Percentiles rank a stretch among this genome's conserved stretches.
phyloP scores from a whole-genome alignment of 495 filamentous ascomycete species.

The Gamarada debralockiae region DNA sequence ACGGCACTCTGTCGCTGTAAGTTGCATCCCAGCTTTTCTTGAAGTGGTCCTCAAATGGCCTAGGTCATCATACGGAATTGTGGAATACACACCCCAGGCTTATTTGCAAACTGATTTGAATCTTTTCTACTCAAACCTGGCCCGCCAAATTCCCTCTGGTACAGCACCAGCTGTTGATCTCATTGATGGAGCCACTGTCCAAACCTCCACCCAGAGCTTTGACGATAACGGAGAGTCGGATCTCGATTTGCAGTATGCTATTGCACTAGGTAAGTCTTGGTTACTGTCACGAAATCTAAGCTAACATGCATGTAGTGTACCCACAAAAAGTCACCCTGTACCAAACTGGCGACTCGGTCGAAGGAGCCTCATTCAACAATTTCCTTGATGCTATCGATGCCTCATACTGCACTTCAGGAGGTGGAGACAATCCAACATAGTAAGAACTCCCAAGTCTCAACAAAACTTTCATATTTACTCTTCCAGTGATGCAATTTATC shows the following conservation, averaged over 20 bases:
- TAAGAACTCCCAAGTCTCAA: slow-evolving; percentile 4
- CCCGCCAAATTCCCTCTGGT: slow-evolving; percentile 17
- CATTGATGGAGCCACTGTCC: slow-evolving; percentile 19
- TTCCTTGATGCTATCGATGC: slow-evolving; percentile 22
- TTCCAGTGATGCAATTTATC: slow-evolving; percentile 21
- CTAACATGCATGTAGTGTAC: slow-evolving; percentile 11
- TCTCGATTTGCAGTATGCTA: slow-evolving; percentile 23
- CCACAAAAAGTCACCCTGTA: slow-evolving; percentile 22
- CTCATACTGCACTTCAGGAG: slow-evolving; percentile 18
- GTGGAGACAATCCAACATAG: slow-evolving; percentile 19
- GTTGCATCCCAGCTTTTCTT: neutral
- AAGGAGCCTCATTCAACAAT: slow-evolving; percentile 21
- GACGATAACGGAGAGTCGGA: slow-evolving; percentile 21
- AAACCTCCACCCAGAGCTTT: slow-evolving; percentile 12
- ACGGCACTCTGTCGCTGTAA: slow-evolving; percentile 16
- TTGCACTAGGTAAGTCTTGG: slow-evolving; percentile 15
- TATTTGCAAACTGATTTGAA: slow-evolving; percentile 19
- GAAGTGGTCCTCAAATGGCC: neutral
- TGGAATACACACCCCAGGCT: slow-evolving; percentile 21
- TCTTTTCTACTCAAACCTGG: slow-evolving; percentile 18
- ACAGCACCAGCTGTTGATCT: slow-evolving; percentile 13
- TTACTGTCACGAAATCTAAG: neutral
- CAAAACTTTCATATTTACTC: neutral
- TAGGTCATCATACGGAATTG: slow-evolving; percentile 22
- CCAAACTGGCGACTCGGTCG: slow-evolving; percentile 16